A percentile compares a stretch with the other conserved stretches of the same genome.
Evolutionary conservation across 1,284 basidiomycete genomes (phyloP).

Genomic region (Laetiporus sulphureus): DNA sequence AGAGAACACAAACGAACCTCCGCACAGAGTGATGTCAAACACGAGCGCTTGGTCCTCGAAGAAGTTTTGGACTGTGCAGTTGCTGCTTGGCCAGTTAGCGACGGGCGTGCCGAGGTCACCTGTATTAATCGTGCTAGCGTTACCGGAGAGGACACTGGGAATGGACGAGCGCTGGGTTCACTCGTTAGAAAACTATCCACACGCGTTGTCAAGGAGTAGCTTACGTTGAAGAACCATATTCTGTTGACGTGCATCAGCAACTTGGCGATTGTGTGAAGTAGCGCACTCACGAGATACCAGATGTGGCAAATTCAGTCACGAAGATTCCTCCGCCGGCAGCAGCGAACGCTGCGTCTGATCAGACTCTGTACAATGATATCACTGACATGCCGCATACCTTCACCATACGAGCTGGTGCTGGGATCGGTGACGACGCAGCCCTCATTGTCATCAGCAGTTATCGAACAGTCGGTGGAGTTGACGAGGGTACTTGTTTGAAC

Average conservation of each 20-base stretch:
- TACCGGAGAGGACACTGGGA: slow-evolving; percentile 47
- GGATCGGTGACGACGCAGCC: slow-evolving; percentile 59
- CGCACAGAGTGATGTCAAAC: slow-evolving; percentile 73
- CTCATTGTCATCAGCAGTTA: slow-evolving; percentile 44
- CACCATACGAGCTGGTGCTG: slow-evolving; percentile 51
- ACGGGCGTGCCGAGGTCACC: slow-evolving; percentile 58
- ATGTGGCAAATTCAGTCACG: slow-evolving; percentile 61
- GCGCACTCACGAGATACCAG: slow-evolving; percentile 51
- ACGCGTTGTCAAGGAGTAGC: too few relatives aligned
- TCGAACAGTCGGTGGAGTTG: slow-evolving; percentile 56
- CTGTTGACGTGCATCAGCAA: slow-evolving; percentile 23
- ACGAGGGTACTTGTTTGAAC: slow-evolving; percentile 45
- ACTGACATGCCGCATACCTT: slow-evolving; percentile 15
- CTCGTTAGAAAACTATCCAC: too few relatives aligned
- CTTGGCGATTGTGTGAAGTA: not conserved
- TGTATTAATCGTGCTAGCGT: slow-evolving; percentile 54
- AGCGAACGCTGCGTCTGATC: slow-evolving; percentile 40
- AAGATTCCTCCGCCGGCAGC: slow-evolving; percentile 62
- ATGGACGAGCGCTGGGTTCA: slow-evolving; percentile 43
- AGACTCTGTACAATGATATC: slow-evolving; percentile 1
- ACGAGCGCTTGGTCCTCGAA: slow-evolving; percentile 65
- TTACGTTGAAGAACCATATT: slow-evolving; percentile 72
- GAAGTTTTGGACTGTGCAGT: slow-evolving; percentile 53
- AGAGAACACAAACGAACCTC: slow-evolving; percentile 35
- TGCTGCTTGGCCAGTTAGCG: slow-evolving; percentile 57